Conservation (phyloP, 768 basidiomycete species). For the Leccinum boreale region DNA sequence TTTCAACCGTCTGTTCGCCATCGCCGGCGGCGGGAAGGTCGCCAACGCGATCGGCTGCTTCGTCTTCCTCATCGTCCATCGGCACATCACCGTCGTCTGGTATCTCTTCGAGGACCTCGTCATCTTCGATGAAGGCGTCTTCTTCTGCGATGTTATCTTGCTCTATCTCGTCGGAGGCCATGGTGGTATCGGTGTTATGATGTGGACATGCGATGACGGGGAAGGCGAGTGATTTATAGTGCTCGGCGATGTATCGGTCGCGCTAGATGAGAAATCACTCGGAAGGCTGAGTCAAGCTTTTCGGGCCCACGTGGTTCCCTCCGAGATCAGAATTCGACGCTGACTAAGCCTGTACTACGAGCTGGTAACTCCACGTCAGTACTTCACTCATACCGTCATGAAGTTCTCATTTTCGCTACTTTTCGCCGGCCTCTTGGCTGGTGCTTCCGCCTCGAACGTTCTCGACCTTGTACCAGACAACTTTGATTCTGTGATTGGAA, state of each 20-base stretch:
- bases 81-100: constrained; percentile 62
- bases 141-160: constrained; percentile 36
- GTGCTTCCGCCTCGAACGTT: constrained; percentile 75
- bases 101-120: constrained; percentile 65
- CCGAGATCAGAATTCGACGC: neutral
- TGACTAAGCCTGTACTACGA: constrained; percentile 21
- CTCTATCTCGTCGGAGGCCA: constrained; percentile 38
- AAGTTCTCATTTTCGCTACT: constrained; percentile 54
- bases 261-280: constrained; percentile 26
- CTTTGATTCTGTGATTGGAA: constrained; percentile 73
- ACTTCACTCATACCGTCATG: constrained; percentile 41
- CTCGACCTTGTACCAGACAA: constrained; percentile 71
- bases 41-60: constrained; percentile 45
- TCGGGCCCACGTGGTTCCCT: neutral
- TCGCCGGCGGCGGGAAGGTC: constrained; percentile 38
- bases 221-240: neutral
- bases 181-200: constrained; percentile 8
- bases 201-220: neutral
- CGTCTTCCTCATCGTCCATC: constrained; percentile 69
- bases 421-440: constrained; percentile 51
- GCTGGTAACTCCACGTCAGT: constrained; percentile 29
- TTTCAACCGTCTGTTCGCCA: constrained; percentile 43
- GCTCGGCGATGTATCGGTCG: neutral
- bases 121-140: constrained; percentile 59
- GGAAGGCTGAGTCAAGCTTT: constrained; percentile 11